Percentiles rank a stretch among this genome's conserved stretches.
Conservation (phyloP, 768 basidiomycete species). For the Coprinopsis sp. region DNA sequence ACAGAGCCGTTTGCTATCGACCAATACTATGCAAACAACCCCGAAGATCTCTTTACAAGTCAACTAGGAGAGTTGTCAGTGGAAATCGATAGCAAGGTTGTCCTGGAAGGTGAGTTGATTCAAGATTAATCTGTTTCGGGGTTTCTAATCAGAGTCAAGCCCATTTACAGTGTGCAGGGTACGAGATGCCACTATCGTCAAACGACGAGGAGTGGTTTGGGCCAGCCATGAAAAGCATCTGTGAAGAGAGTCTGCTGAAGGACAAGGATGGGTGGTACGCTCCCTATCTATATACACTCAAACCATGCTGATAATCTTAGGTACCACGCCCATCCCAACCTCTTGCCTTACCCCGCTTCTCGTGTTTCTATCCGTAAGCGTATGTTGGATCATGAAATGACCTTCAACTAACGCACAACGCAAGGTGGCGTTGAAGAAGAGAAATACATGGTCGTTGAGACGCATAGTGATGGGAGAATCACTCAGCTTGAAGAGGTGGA, state of each 20-base stretch:
- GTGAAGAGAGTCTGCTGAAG: conserved; percentile 50
- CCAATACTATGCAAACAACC: conserved; percentile 65
- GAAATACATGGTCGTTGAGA: conserved; percentile 68
- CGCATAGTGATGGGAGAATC: conserved; percentile 37
- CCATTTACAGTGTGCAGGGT: conserved; percentile 83
- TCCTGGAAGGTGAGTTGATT: conserved; percentile 52
- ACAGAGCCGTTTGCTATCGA: conserved; percentile 68
- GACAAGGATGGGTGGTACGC: conserved; percentile 81
- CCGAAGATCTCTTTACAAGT: conserved; percentile 65
- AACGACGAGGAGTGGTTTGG: conserved; percentile 76
- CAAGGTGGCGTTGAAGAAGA: conserved; percentile 73
- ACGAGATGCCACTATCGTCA: conserved; percentile 74
- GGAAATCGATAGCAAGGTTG: conserved; percentile 67
- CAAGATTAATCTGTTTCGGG: not conserved
- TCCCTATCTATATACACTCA: not conserved
- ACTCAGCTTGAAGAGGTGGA: conserved; percentile 78
- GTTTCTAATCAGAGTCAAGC: conserved; percentile 30
- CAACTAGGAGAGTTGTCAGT: conserved; percentile 59
- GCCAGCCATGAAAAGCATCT: conserved; percentile 50
- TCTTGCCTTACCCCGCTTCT: conserved; percentile 69
- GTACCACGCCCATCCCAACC: conserved; percentile 81
- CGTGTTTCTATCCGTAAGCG: conserved; percentile 62
- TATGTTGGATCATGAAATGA: not conserved
- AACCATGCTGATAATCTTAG: conserved; percentile 31
- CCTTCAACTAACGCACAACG: conserved; percentile 1